Conservation (phyloP, 108 stramenopile species). For the Skeletonema marinoi region DNA sequence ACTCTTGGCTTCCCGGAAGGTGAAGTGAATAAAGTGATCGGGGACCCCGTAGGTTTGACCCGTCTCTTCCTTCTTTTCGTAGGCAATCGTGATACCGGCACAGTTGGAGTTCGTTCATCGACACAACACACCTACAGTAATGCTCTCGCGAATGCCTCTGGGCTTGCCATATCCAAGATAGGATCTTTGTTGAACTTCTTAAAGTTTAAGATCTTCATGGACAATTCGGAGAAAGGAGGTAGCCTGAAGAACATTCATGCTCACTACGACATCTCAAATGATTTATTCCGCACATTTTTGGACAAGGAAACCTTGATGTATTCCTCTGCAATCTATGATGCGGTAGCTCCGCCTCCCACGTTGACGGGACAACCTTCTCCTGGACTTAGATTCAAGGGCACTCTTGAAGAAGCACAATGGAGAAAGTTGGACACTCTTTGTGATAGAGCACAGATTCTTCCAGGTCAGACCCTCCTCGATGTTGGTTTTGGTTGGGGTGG, state of each 20-base stretch:
- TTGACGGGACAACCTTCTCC: constrained; percentile 34
- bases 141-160: constrained; percentile 72
- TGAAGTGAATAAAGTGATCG: constrained; percentile 67
- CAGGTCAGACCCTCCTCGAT: constrained; percentile 85
- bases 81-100: constrained; percentile 74
- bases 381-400: constrained; percentile 62
- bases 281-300: constrained; percentile 89
- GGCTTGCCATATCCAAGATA: constrained; percentile 80
- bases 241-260: constrained; percentile 91
- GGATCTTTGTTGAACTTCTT: constrained; percentile 87
- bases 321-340: constrained; percentile 91
- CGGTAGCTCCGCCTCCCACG: constrained; percentile 47
- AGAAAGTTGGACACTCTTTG: constrained; percentile 94
- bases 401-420: constrained; percentile 92
- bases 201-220: constrained; percentile 87
- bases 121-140: constrained; percentile 60
- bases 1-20: constrained; percentile 35
- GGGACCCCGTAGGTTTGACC: constrained; percentile 82
- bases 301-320: constrained; percentile 93
- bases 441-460: constrained; percentile 73
- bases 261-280: constrained; percentile 96
- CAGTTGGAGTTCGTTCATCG: constrained; percentile 52
- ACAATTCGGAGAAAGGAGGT: constrained; percentile 90
- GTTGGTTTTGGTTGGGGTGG: constrained; percentile 98
- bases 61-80: constrained; percentile 85